Evolutionary conservation across 2,329 filamentous ascomycete genomes (phyloP).

Genomic region (Fusarium compactum): DNA sequence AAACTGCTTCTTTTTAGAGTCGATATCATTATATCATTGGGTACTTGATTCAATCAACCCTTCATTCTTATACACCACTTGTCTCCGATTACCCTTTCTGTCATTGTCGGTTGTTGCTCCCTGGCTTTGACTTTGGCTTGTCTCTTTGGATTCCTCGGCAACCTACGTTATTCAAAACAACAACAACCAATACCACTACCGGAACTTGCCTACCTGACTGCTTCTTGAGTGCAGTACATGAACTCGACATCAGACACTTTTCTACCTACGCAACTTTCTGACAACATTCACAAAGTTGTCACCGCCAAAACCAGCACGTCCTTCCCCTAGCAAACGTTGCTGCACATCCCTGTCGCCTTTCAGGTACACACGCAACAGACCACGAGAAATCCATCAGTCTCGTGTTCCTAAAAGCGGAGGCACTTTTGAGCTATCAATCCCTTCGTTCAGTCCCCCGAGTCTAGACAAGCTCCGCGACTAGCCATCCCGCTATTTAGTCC

Average conservation of each 20-base stretch:
- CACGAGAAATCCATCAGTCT: slow-evolving; percentile 36
- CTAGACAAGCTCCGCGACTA: slow-evolving; percentile 33
- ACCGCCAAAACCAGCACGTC: slow-evolving; percentile 24
- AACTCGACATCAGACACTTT: slow-evolving; percentile 23
- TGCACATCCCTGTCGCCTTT: slow-evolving; percentile 19
- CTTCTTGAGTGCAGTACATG: slow-evolving; percentile 19
- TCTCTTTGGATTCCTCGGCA: slow-evolving; percentile 25
- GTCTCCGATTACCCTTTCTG: not conserved
- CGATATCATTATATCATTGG: slow-evolving; percentile 2
- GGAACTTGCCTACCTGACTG: not conserved
- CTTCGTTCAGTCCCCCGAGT: slow-evolving; percentile 17
- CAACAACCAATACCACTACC: slow-evolving; percentile 20
- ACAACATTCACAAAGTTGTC: slow-evolving; percentile 21
- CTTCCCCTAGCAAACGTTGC: slow-evolving; percentile 12
- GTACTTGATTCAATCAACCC: not conserved
- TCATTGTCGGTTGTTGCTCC: slow-evolving; percentile 19
- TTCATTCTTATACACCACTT: slow-evolving; percentile 1
- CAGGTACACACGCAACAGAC: slow-evolving; percentile 32
- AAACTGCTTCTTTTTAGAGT: slow-evolving; percentile 1
- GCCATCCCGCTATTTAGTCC: slow-evolving; percentile 33
- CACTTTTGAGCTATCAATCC: slow-evolving; percentile 23
- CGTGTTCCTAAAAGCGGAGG: slow-evolving; percentile 40
- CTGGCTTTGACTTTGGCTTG: slow-evolving; percentile 6
- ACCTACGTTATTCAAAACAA: slow-evolving; percentile 17
- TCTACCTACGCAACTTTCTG: not conserved